Conservation (phyloP, 495 filamentous ascomycete species). For the Friedmanniomyces endolithicus region DNA sequence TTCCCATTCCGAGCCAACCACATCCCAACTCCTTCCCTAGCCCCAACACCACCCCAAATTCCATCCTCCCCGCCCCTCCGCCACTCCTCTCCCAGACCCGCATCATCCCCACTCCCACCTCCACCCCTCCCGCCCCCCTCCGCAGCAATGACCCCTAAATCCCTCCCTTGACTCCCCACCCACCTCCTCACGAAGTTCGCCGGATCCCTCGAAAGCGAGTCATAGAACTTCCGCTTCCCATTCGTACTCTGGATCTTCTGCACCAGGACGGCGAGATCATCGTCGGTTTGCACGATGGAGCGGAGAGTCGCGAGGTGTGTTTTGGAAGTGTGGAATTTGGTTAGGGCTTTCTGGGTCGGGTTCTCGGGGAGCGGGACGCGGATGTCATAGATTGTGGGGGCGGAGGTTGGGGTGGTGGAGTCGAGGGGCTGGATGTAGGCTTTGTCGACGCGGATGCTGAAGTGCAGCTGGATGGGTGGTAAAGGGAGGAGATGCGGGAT, state of each 20-base stretch:
- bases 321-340: conserved; percentile 37
- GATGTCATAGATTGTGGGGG: conserved; percentile 71
- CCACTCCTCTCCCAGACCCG: background rate
- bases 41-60: conserved; percentile 1
- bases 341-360: conserved; percentile 56
- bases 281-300: conserved; percentile 60
- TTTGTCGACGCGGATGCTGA: conserved; percentile 89
- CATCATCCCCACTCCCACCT: background rate
- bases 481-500: conserved; percentile 61
- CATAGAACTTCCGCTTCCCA: conserved; percentile 75
- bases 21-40: background rate
- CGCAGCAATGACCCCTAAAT: conserved; percentile 79
- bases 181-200: conserved; percentile 68
- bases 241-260: conserved; percentile 67
- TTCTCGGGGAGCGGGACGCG: conserved; percentile 65
- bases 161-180: conserved; percentile 76
- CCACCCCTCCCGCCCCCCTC: conserved; percentile 40
- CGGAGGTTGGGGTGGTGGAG: too few species aligned
- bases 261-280: conserved; percentile 67
- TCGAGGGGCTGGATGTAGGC: conserved; percentile 49
- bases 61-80: conserved; percentile 5
- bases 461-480: conserved; percentile 71
- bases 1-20: conserved; percentile 4
- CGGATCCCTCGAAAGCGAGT: conserved; percentile 63
- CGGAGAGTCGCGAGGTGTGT: conserved; percentile 50